Evolutionary conservation across 169 alveolate species (phyloP).

Genomic region (Theileria annulata): DNA sequence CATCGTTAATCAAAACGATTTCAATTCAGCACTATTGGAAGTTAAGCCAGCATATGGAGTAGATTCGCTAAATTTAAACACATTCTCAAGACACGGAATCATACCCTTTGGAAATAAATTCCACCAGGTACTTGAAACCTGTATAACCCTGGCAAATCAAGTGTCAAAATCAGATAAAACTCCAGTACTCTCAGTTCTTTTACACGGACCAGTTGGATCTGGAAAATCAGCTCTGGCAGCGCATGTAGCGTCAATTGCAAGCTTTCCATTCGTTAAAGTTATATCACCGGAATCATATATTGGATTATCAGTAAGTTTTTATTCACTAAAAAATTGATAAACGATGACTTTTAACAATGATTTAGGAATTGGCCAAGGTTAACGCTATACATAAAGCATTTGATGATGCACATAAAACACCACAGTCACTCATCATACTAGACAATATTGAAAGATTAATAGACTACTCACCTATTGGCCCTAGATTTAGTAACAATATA

Average conservation of each 20-base stretch:
- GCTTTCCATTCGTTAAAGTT: slow-evolving; percentile 94
- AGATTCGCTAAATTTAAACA: slow-evolving; percentile 69
- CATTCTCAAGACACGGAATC: slow-evolving; percentile 87
- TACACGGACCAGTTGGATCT: slow-evolving; percentile 93
- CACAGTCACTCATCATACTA: slow-evolving; percentile 89
- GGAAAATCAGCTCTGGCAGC: slow-evolving; percentile 99
- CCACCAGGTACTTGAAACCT: slow-evolving; percentile 80
- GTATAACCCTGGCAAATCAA: slow-evolving; percentile 77
- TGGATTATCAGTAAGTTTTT: slow-evolving; percentile 86
- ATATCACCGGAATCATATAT: slow-evolving; percentile 95
- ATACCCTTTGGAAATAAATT: slow-evolving; percentile 88
- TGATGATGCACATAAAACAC: slow-evolving; percentile 98
- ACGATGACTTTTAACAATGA: background rate
- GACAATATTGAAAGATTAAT: slow-evolving; percentile 97
- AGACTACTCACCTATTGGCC: slow-evolving; percentile 97
- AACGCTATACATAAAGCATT: slow-evolving; percentile 91
- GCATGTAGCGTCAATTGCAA: slow-evolving; percentile 89
- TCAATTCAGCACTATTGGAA: slow-evolving; percentile 91
- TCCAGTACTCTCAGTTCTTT: slow-evolving; percentile 88
- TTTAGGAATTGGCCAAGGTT: slow-evolving; percentile 74
- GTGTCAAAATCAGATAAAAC: slow-evolving; percentile 83
- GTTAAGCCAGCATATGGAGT: slow-evolving; percentile 97
- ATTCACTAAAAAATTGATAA: background rate
- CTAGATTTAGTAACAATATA: slow-evolving; percentile 93
- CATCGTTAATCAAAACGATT: slow-evolving; percentile 86